Evolutionary conservation across 1,284 basidiomycete species (phyloP).

Genomic region (Irpex lacteus): DNA sequence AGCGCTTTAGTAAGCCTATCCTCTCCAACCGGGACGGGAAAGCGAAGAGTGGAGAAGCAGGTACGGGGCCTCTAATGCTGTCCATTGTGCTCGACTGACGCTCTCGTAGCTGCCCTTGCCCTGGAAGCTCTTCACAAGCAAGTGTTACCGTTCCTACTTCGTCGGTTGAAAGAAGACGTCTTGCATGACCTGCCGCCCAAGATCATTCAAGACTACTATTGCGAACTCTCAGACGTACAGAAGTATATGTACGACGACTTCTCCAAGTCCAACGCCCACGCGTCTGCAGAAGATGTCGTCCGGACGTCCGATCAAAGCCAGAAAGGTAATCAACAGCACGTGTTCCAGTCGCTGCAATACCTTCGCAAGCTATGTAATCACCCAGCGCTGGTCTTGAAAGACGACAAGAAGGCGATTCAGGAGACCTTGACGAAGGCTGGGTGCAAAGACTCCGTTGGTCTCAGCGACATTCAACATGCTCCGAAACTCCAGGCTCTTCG

Average conservation of each 20-base stretch:
- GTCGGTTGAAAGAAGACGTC: constrained; percentile 97
- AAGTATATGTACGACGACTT: constrained; percentile 94
- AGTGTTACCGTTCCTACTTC: constrained; percentile 96
- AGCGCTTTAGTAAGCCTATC: constrained; percentile 95
- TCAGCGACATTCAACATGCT: constrained; percentile 87
- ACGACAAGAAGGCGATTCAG: constrained; percentile 56
- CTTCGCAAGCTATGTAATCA: constrained; percentile 98
- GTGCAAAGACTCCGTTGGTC: constrained; percentile 32
- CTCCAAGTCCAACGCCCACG: constrained; percentile 73
- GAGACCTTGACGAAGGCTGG: constrained; percentile 63
- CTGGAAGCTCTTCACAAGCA: constrained; percentile 98
- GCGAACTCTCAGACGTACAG: constrained; percentile 94
- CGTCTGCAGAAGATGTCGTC: constrained; percentile 65
- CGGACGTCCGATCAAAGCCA: constrained; percentile 40
- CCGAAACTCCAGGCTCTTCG: constrained; percentile 91
- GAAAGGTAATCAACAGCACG: constrained; percentile 67
- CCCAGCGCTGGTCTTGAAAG: constrained; percentile 85
- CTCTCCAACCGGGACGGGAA: constrained; percentile 95
- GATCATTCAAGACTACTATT: constrained; percentile 99
- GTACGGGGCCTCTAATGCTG: constrained; percentile 41
- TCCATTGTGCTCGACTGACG: constrained; percentile 8
- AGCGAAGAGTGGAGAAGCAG: constrained; percentile 91
- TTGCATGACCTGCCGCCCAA: constrained; percentile 96
- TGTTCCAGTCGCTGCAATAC: constrained; percentile 97
- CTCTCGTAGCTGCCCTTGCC: constrained; percentile 74